phyloP scores from a whole-genome alignment of 495 filamentous ascomycete genomes.

The Margaritispora aquatica region DNA sequence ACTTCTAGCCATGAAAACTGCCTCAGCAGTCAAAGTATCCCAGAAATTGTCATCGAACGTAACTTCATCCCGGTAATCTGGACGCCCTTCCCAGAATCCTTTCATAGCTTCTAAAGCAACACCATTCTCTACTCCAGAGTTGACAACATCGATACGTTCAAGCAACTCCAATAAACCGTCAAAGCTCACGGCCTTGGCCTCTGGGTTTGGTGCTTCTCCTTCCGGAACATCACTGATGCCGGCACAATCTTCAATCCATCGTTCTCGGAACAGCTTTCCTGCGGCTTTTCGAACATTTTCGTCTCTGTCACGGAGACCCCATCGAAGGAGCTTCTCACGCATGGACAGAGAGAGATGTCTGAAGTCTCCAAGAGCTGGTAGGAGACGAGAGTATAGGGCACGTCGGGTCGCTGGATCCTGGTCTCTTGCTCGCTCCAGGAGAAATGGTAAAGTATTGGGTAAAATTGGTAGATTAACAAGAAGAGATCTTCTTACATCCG shows the following conservation, averaged over 20 bases:
- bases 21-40: slow-evolving; percentile 78
- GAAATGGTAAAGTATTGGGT: slow-evolving; percentile 75
- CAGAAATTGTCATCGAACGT: slow-evolving; percentile 82
- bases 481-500: slow-evolving; percentile 83
- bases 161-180: slow-evolving; percentile 81
- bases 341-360: slow-evolving; percentile 91
- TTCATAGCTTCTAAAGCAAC: slow-evolving; percentile 89
- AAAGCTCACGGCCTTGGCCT: slow-evolving; percentile 55
- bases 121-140: slow-evolving; percentile 82
- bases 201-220: slow-evolving; percentile 33
- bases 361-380: slow-evolving; percentile 92
- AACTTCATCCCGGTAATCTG: slow-evolving; percentile 80
- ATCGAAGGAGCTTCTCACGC: slow-evolving; percentile 91
- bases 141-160: slow-evolving; percentile 88
- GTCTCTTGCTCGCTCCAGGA: slow-evolving; percentile 88
- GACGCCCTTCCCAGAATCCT: slow-evolving; percentile 90
- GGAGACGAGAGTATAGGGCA: slow-evolving; percentile 78
- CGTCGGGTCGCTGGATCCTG: slow-evolving; percentile 75
- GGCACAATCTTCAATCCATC: slow-evolving; percentile 94
- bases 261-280: slow-evolving; percentile 80
- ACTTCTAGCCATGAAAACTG: slow-evolving; percentile 77
- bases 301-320: slow-evolving; percentile 92
- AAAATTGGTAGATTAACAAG: slow-evolving; percentile 83
- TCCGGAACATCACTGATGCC: slow-evolving; percentile 47
- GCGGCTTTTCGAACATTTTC: slow-evolving; percentile 92